Conservation (phyloP, 1,284 basidiomycete species). For the Sporisorium graminicola region DNA sequence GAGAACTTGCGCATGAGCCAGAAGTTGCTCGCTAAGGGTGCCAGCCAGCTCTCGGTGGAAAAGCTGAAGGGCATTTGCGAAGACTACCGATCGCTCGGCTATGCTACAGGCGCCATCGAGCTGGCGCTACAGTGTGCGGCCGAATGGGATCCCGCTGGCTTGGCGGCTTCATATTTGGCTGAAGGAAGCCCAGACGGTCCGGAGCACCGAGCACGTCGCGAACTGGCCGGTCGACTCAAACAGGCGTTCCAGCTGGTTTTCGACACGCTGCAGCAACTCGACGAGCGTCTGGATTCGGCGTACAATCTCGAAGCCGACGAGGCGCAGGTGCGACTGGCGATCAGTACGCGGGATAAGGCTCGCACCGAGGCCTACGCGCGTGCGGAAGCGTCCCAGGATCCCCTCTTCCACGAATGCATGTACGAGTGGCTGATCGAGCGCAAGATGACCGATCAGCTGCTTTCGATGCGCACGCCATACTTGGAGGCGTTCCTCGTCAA, state of each 20-base stretch:
- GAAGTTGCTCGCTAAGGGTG: constrained; percentile 86
- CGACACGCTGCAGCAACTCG: constrained; percentile 84
- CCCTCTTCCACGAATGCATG: constrained; percentile 91
- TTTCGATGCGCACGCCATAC: constrained; percentile 78
- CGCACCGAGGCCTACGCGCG: constrained; percentile 56
- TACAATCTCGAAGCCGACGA: constrained; percentile 44
- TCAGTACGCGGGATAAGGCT: constrained; percentile 60
- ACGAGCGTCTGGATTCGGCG: constrained; percentile 72
- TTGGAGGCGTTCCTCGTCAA: constrained; percentile 88
- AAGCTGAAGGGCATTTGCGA: constrained; percentile 85
- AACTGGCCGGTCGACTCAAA: constrained; percentile 74
- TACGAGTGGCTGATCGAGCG: constrained; percentile 92
- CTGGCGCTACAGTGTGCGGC: constrained; percentile 87
- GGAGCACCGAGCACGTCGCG: constrained; percentile 75
- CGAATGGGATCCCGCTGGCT: constrained; percentile 81
- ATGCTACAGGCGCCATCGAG: constrained; percentile 86
- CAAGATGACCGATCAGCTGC: constrained; percentile 85
- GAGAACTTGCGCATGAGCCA: constrained; percentile 42
- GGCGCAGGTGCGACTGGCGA: constrained; percentile 59
- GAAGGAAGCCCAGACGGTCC: constrained; percentile 75
- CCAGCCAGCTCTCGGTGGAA: constrained; percentile 84
- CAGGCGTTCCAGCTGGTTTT: constrained; percentile 77
- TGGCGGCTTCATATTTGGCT: constrained; percentile 68
- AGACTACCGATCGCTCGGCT: constrained; percentile 86
- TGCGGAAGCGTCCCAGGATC: constrained; percentile 85